Evolutionary conservation across 2,329 filamentous ascomycete species (phyloP).

Genomic region (Diaporthe sp.): DNA sequence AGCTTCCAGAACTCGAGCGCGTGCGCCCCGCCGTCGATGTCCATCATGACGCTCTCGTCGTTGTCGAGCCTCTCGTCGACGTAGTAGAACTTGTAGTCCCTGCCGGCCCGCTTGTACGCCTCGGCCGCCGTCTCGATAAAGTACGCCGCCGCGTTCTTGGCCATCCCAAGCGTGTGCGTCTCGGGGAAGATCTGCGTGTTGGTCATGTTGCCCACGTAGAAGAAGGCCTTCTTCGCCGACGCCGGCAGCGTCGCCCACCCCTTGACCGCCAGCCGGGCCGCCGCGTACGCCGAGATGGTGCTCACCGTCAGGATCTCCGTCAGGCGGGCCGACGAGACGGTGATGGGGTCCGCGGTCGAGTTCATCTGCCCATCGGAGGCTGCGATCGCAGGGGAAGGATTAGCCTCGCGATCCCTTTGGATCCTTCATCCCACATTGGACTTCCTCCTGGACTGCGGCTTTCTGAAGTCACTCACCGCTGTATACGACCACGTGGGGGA

Average conservation of each 20-base stretch:
- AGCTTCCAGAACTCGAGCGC: constrained; percentile 38
- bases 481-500: constrained; percentile 61
- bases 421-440: not conserved
- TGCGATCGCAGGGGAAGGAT: not conserved
- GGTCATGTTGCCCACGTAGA: constrained; percentile 36
- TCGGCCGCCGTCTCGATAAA: constrained; percentile 36
- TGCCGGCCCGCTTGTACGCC: constrained; percentile 27
- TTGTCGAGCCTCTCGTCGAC: constrained; percentile 31
- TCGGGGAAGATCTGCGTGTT: constrained; percentile 30
- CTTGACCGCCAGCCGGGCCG: constrained; percentile 31
- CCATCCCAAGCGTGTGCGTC: constrained; percentile 9
- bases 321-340: constrained; percentile 14
- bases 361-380: constrained; percentile 27
- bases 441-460: too few relatives aligned
- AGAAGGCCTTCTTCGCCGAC: constrained; percentile 24
- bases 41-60: not conserved
- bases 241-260: constrained; percentile 25
- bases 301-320: constrained; percentile 11
- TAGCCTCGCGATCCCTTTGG: not conserved
- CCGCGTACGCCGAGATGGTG: constrained; percentile 30
- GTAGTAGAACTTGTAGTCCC: constrained; percentile 28
- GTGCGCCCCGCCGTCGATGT: constrained; percentile 32
- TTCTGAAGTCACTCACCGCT: constrained; percentile 48
- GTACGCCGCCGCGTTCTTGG: constrained; percentile 30
- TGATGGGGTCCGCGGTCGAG: not conserved